These are phyloP conservation scores for Actinidia chinensis DNA, from an alignment of 179 eudicot genomes.

Conservation along the genomic window DNA sequence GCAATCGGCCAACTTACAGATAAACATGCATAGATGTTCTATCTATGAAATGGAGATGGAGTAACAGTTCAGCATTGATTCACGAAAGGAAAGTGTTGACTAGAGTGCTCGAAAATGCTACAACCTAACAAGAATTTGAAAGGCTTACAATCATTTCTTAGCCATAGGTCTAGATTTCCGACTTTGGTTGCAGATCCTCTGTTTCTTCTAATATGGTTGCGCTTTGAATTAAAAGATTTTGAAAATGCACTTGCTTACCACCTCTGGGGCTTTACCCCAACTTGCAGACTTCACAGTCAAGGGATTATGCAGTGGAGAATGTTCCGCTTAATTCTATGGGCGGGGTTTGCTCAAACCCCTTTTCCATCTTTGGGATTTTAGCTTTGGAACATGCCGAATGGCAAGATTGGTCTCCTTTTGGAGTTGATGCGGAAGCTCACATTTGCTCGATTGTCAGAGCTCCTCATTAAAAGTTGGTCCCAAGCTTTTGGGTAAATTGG, in stretches of 20 bases:
- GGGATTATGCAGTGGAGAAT: no score
- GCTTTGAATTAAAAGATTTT: no score
- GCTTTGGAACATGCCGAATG: constrained; percentile 20
- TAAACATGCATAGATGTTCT: not conserved
- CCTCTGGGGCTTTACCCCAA: no score
- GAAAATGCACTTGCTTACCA: no score
- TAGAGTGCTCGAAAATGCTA: not conserved
- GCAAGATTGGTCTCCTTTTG: constrained; percentile 20
- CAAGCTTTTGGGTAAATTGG: no score
- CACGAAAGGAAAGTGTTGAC: constrained; percentile 5
- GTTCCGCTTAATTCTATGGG: no score
- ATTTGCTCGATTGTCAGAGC: not conserved
- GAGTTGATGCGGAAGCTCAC: constrained; percentile 9
- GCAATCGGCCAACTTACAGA: constrained; percentile 1
- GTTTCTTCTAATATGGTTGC: no score
- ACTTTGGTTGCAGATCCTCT: no score
- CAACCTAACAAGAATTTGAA: constrained; percentile 16
- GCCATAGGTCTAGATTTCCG: no score
- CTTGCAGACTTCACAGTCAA: no score
- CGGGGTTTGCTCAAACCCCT: no score
- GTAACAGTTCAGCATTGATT: not conserved
- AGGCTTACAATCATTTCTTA: constrained; percentile 8
- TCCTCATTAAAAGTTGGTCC: not conserved
- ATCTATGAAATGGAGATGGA: not conserved
- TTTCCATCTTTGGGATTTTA: constrained; percentile 24